Evolutionary conservation across 2,329 filamentous ascomycete genomes (phyloP).

Genomic region (Aspergillus jensenii): DNA sequence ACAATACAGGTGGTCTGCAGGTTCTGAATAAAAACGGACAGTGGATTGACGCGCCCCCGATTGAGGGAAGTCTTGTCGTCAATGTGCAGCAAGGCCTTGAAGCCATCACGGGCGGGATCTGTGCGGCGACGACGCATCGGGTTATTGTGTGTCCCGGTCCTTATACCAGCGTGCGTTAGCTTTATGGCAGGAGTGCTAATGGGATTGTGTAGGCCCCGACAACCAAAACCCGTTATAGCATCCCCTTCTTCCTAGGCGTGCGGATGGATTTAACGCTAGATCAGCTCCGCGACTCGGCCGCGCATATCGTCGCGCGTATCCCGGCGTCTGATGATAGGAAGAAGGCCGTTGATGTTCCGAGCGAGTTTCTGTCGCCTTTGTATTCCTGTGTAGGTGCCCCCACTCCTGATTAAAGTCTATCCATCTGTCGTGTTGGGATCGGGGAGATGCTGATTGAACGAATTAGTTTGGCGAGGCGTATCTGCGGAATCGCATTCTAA

Average conservation of each 20-base stretch:
- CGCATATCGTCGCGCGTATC: conserved; percentile 31
- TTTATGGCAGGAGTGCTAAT: no score
- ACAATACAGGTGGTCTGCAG: conserved; percentile 46
- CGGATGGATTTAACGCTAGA: conserved; percentile 52
- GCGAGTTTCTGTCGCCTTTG: conserved; percentile 36
- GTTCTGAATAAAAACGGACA: conserved; percentile 47
- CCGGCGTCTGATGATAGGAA: conserved; percentile 31
- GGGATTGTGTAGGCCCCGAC: conserved; percentile 31
- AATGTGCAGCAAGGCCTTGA: conserved; percentile 56
- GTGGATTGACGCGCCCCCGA: conserved; percentile 47
- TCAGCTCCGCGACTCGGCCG: conserved; percentile 30
- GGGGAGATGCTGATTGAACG: neutral
- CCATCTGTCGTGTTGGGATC: no score
- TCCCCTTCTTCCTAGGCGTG: conserved; percentile 59
- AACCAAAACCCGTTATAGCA: conserved; percentile 39
- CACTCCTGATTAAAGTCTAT: no score
- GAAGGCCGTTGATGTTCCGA: conserved; percentile 37
- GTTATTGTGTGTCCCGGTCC: conserved; percentile 26
- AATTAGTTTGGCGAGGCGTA: conserved; percentile 37
- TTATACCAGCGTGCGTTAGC: no score
- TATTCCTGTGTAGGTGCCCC: conserved; percentile 33
- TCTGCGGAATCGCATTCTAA: conserved; percentile 36
- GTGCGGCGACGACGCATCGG: conserved; percentile 43
- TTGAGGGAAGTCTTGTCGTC: conserved; percentile 46
- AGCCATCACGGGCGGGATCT: conserved; percentile 56